Conservation (phyloP, 176 grass and related monocot species). For the Eleusine coracana region DNA sequence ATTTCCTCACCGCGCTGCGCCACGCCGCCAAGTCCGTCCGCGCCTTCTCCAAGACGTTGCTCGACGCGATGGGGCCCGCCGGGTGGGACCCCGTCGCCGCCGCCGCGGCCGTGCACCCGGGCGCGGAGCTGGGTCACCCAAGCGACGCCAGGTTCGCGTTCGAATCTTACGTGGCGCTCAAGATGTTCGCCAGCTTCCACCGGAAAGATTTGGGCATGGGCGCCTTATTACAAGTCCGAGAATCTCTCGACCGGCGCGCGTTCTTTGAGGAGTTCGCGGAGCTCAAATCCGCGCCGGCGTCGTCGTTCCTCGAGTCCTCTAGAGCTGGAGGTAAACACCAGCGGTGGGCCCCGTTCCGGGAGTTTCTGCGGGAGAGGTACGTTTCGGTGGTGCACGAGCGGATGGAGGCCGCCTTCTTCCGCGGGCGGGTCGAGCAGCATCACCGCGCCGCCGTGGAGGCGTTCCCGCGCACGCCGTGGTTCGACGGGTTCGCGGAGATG, state of each 20-base stretch:
- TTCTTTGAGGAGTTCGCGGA: conserved; percentile 78
- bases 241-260: conserved; percentile 37
- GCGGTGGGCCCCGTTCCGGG: conserved; percentile 30
- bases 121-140: conserved; percentile 19
- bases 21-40: conserved; percentile 53
- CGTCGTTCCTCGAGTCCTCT: neutral
- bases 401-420: conserved; percentile 69
- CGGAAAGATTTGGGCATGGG: conserved; percentile 47
- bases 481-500: conserved; percentile 57
- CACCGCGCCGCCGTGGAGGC: conserved; percentile 31
- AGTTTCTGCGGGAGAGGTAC: conserved; percentile 65
- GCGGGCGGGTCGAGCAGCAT: conserved; percentile 18
- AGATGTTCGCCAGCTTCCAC: conserved; percentile 74
- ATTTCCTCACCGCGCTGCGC: conserved; percentile 69
- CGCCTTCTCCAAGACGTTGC: conserved; percentile 57
- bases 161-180: conserved; percentile 68
- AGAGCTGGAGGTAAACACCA: neutral
- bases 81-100: conserved; percentile 70
- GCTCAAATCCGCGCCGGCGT: conserved; percentile 32
- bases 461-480: conserved; percentile 52
- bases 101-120: conserved; percentile 54
- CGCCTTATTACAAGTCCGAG: conserved; percentile 27
- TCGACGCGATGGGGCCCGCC: conserved; percentile 54
- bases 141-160: conserved; percentile 55
- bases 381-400: conserved; percentile 57